A percentile compares a stretch with the other conserved stretches of the same genome.
Conservation (phyloP, 257 asterid genomes). For the Sherardia arvensis region DNA sequence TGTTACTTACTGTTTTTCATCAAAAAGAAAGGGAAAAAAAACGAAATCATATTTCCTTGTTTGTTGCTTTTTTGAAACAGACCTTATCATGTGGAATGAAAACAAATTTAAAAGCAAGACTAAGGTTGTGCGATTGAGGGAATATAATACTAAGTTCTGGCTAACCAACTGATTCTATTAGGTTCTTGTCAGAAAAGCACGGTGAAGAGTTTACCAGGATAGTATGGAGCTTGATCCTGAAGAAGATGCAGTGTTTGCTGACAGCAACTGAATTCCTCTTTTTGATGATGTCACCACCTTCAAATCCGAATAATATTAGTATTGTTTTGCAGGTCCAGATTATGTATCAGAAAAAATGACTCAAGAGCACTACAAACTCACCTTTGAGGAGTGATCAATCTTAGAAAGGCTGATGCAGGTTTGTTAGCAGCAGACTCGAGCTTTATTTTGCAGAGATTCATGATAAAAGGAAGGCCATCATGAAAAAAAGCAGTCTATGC, state of each 20-base stretch:
- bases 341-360: not conserved
- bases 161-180: not conserved
- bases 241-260: not conserved
- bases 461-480: not conserved
- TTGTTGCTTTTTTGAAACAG: no score
- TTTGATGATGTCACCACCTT: not conserved
- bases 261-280: not conserved
- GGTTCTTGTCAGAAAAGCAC: not conserved
- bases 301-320: not conserved
- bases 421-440: not conserved
- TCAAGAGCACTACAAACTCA: not conserved
- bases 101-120: not conserved
- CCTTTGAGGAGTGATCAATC: not conserved
- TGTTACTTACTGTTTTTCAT: not conserved
- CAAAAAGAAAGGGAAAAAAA: no score
- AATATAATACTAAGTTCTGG: not conserved
- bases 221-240: not conserved
- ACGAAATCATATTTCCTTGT: not conserved
- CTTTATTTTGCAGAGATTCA: not conserved
- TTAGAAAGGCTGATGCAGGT: not conserved
- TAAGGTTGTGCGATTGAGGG: not conserved
- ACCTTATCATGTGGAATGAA: no score
- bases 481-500: no score
- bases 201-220: not conserved
- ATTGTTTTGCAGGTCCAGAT: not conserved